These are phyloP conservation scores for Meredithiella fracta DNA, from an alignment of 2,329 filamentous ascomycete species.

Conservation along the genomic window DNA sequence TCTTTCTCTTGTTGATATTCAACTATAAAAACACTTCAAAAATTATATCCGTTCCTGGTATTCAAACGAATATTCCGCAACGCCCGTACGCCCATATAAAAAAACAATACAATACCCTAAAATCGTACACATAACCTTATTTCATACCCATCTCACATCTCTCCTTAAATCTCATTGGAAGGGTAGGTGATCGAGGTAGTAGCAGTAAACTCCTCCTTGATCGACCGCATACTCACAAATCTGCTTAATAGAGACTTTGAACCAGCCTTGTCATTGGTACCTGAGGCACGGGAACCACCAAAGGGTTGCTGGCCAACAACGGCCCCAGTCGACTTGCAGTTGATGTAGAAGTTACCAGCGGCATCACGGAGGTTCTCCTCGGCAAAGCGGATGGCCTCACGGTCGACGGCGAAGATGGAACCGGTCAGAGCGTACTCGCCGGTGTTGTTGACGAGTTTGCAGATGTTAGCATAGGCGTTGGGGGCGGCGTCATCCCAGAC, in stretches of 20 bases:
- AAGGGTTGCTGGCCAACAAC: conserved; percentile 61
- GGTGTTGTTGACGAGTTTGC: conserved; percentile 50
- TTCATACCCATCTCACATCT: not conserved
- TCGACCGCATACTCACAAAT: conserved; percentile 49
- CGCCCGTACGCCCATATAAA: not conserved
- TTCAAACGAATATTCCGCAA: not conserved
- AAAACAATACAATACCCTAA: not conserved
- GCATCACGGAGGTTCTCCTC: conserved; percentile 56
- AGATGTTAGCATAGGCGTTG: conserved; percentile 40
- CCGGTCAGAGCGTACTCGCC: conserved; percentile 67
- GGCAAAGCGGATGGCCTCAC: conserved; percentile 46
- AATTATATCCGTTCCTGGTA: not conserved
- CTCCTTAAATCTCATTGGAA: conserved; percentile 40
- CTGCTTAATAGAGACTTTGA: conserved; percentile 45
- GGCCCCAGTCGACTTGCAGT: conserved; percentile 63
- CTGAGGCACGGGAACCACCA: conserved; percentile 49
- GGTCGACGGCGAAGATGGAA: conserved; percentile 56
- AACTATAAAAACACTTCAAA: not conserved
- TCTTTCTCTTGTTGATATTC: too few relatives aligned
- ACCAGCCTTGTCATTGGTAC: conserved; percentile 60
- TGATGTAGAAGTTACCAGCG: conserved; percentile 75
- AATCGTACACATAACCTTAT: not conserved
- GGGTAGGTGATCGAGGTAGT: conserved; percentile 50
- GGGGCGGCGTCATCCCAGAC: conserved; percentile 55
- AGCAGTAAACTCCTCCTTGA: conserved; percentile 60